Evolutionary conservation across 2,329 filamentous ascomycete species (phyloP).

Genomic region (Rutstroemia sp.): DNA sequence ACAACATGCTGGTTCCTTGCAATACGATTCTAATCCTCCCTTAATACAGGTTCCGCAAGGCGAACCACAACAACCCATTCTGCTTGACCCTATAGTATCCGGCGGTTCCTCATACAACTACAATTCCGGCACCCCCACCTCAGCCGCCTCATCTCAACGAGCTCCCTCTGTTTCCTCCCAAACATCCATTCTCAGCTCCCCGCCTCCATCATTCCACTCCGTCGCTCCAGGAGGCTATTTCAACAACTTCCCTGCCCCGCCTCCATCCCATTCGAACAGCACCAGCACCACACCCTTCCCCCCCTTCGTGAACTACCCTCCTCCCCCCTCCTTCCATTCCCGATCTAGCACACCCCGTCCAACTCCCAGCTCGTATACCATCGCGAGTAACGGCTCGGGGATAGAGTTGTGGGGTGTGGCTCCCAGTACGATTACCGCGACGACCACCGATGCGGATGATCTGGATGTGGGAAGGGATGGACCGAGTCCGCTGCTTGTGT

Average conservation of each 20-base stretch:
- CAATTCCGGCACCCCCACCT: constrained; percentile 21
- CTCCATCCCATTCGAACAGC: background rate
- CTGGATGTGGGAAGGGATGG: constrained; percentile 2
- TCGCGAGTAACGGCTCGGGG: constrained; percentile 5
- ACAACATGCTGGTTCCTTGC: background rate
- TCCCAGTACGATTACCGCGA: constrained; percentile 15
- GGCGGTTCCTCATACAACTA: constrained; percentile 16
- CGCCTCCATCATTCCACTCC: constrained; percentile 22
- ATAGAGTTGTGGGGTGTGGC: constrained; percentile 25
- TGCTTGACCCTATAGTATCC: constrained; percentile 18
- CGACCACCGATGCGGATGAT: constrained; percentile 5
- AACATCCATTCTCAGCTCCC: constrained; percentile 17
- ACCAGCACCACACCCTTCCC: constrained; percentile 5
- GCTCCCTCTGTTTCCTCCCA: constrained; percentile 15
- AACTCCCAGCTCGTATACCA: constrained; percentile 14
- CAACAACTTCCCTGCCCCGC: background rate
- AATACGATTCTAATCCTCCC: background rate
- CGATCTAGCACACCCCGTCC: constrained; percentile 6
- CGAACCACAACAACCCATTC: constrained; percentile 13
- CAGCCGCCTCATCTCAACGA: constrained; percentile 10
- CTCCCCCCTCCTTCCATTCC: constrained; percentile 6
- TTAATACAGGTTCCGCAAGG: constrained; percentile 17
- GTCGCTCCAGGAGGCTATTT: background rate
- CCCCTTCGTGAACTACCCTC: constrained; percentile 16
- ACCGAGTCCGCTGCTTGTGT: constrained; percentile 15